Conservation (phyloP, 2,329 filamentous ascomycete species). For the Colletotrichum caudatum region DNA sequence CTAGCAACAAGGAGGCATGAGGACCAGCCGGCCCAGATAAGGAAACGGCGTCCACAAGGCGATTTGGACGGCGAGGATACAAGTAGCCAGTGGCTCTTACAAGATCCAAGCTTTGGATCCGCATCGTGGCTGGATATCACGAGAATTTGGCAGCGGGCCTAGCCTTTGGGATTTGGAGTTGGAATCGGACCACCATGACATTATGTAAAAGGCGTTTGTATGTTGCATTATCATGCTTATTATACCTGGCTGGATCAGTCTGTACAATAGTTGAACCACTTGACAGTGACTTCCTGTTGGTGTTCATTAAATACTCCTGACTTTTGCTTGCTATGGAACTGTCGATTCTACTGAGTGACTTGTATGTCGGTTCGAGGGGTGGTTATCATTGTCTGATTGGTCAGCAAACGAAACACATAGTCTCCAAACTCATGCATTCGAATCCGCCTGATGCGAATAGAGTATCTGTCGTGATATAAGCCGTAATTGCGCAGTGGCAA, state of each 20-base stretch:
- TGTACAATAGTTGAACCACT: neutral
- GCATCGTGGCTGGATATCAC: conserved; percentile 25
- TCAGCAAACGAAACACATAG: neutral
- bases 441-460: neutral
- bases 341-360: no score
- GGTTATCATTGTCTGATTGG: no score
- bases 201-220: neutral
- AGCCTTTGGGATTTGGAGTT: neutral
- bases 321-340: neutral
- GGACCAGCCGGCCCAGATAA: neutral
- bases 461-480: no score
- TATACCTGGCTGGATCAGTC: conserved; percentile 38
- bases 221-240: neutral
- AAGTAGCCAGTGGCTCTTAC: neutral
- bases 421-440: neutral
- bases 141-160: conserved; percentile 30
- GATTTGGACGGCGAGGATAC: no score
- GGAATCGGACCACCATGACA: neutral
- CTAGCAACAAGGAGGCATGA: neutral
- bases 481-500: no score
- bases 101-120: neutral
- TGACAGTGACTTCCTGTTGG: no score
- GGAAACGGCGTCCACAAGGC: neutral
- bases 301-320: neutral
- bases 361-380: no score